A percentile compares a stretch with the other conserved stretches of the same genome.
These are phyloP conservation scores for Centaurea solstitialis DNA, from an alignment of 129 eudicot species.

Conservation along the genomic window DNA sequence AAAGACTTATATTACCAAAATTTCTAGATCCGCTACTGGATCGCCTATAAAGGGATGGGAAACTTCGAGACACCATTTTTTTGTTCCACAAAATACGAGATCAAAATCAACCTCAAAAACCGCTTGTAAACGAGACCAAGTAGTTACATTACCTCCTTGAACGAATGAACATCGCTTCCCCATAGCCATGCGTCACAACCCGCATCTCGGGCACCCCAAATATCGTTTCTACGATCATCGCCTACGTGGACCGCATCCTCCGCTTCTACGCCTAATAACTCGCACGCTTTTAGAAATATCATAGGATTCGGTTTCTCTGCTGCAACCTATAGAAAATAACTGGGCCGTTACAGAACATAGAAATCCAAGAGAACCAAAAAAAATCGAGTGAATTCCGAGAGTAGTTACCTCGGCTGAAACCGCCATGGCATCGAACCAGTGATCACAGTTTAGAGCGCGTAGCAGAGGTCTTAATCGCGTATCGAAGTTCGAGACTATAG, in stretches of 20 bases:
- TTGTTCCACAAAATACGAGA: not conserved
- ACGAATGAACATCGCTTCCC: conserved; percentile 96
- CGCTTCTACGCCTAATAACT: conserved; percentile 80
- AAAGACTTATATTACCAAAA: not conserved
- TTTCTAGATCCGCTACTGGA: not conserved
- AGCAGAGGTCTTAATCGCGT: conserved; percentile 84
- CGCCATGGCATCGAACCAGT: conserved; percentile 99
- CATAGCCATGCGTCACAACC: conserved; percentile 99
- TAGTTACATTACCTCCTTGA: conserved; percentile 70
- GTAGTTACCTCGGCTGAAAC: conserved; percentile 94
- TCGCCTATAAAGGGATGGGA: not conserved
- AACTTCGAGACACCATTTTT: not conserved
- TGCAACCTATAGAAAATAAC: conserved; percentile 69
- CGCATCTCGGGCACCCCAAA: conserved; percentile 99
- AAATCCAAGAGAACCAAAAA: not conserved
- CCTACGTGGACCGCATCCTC: conserved; percentile 99
- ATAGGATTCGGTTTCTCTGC: conserved; percentile 99
- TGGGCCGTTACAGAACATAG: not conserved
- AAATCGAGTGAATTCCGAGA: not conserved
- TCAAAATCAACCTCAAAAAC: not conserved
- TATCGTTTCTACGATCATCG: conserved; percentile 93
- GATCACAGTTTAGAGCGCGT: conserved; percentile 85
- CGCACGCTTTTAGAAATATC: conserved; percentile 96
- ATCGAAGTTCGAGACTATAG: conserved; percentile 93
- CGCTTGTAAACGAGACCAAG: not conserved